Evolutionary conservation across 1,139 yeast genomes (phyloP), one percentile per base, ranked within the genome.

Genomic region (Nakaseomyces sp.): DNA sequence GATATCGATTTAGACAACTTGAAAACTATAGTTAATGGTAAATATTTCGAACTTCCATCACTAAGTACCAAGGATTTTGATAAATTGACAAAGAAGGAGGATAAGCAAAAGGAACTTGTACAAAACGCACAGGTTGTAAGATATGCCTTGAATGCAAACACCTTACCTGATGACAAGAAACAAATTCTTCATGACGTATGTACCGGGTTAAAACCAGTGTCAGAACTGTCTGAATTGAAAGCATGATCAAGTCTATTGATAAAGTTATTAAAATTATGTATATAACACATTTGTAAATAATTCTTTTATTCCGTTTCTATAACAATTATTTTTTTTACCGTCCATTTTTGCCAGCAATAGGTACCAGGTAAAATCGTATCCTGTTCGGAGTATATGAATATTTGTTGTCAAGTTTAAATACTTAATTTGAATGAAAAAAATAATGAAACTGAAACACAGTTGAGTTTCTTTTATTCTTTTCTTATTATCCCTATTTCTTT

Each of bases 141-240:
- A 45, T 26, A 47, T 18, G 53, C 57, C 38, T 48, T 60, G 42
- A 53, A 55, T 35, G 47, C 46, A 40, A 38, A 48, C 19, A 47
- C 42, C 35, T 30, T 50, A 20, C 48, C 51, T 38, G 12, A 43
- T 13, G 52, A 45, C 7, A 44, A 43, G 30, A 52, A 54, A 24
- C 42, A 53, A 35, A 39, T 52, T 15, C 39, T 59, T 9, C 52
- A 51, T 37, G 51, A 57, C 22, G 57, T 58, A 15, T 60, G 65
- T 42, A 52, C 62, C n/a, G 65, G 63, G 36, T 40, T 54, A 29
- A 56, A 54, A 37, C 58, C 60, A 16, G 43, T 58, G 17, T 50
- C 62, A 13, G 54, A 51, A 28, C 25, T 37, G 6, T 18, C 22
- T 13, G 32, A 25, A 25, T 43, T 59, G 41, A 50, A 43, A 30